Conservation (phyloP, 305 asterid genomes). For the Fraxinus sp. region DNA sequence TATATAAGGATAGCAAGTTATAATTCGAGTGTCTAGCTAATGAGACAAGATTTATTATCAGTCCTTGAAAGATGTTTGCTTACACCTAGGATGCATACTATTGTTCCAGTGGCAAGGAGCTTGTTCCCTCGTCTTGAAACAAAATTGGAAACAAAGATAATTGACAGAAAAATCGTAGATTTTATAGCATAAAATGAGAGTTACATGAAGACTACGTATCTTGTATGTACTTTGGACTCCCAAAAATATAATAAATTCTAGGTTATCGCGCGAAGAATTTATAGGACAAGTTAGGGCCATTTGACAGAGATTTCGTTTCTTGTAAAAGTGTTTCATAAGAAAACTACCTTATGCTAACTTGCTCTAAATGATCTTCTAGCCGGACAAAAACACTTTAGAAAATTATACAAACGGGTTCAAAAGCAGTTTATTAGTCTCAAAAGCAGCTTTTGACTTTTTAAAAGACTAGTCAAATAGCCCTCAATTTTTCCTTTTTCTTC, state of each 20-base stretch:
- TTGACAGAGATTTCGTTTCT: too few relatives aligned
- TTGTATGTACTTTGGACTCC: neutral
- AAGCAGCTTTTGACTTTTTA: neutral
- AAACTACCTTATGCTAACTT: too few relatives aligned
- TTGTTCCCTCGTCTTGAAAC: constrained; percentile 37
- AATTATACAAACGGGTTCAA: neutral
- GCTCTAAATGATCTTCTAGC: too few relatives aligned
- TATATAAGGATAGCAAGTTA: neutral
- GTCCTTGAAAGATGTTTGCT: constrained; percentile 25
- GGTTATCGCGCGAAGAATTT: neutral
- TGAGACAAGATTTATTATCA: neutral
- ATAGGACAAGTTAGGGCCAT: neutral
- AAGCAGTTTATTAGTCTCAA: neutral
- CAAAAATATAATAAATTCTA: neutral
- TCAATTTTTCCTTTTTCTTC: neutral
- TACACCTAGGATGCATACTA: constrained; percentile 36
- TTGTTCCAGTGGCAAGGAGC: constrained; percentile 30
- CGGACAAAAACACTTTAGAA: neutral
- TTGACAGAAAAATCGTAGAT: constrained; percentile 7
- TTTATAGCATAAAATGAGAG: neutral
- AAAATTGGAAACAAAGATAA: constrained; percentile 15
- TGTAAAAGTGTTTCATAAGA: neutral
- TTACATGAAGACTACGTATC: neutral
- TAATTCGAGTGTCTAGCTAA: neutral
- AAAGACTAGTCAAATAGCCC: neutral